Percentiles rank a stretch among this genome's conserved stretches.
Evolutionary conservation across 2,329 filamentous ascomycete genomes (phyloP).

Genomic region (Metarhizium humberi): DNA sequence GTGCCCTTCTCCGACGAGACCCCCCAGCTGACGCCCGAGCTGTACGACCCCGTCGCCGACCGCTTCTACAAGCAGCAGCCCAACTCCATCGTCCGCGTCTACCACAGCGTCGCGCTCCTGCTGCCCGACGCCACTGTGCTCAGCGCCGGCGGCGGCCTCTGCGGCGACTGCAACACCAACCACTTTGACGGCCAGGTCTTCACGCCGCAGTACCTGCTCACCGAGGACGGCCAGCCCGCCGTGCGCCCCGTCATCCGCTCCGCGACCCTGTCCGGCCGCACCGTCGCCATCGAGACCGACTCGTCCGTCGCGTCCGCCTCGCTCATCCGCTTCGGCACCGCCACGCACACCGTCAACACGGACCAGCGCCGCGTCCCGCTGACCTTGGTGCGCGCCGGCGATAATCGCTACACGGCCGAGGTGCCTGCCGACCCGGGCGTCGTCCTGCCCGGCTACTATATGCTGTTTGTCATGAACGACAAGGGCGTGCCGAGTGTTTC

Average conservation of each 20-base stretch:
- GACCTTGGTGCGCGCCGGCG: slow-evolving; percentile 14
- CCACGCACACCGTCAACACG: slow-evolving; percentile 47
- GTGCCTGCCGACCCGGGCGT: slow-evolving; percentile 40
- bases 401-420: slow-evolving; percentile 26
- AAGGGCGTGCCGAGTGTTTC: slow-evolving; percentile 36
- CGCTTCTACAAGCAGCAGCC: slow-evolving; percentile 27
- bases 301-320: slow-evolving; percentile 20
- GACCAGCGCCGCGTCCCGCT: slow-evolving; percentile 46
- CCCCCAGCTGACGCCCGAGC: slow-evolving; percentile 31
- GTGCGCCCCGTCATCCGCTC: slow-evolving; percentile 30
- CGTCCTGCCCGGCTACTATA: slow-evolving; percentile 42
- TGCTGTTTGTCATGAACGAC: slow-evolving; percentile 40
- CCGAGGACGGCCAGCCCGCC: slow-evolving; percentile 27
- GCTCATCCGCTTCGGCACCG: slow-evolving; percentile 37
- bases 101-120: slow-evolving; percentile 40
- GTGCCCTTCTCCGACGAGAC: slow-evolving; percentile 35
- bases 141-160: slow-evolving; percentile 43
- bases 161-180: slow-evolving; percentile 33
- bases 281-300: slow-evolving; percentile 12
- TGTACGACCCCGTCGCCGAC: slow-evolving; percentile 33
- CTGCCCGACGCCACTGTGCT: slow-evolving; percentile 41
- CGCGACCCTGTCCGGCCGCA: slow-evolving; percentile 10
- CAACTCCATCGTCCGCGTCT: slow-evolving; percentile 33
- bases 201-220: slow-evolving; percentile 45
- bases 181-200: slow-evolving; percentile 48